These are phyloP conservation scores for Lactuca saligna DNA, from an alignment of 129 eudicot species.

Conservation along the genomic window DNA sequence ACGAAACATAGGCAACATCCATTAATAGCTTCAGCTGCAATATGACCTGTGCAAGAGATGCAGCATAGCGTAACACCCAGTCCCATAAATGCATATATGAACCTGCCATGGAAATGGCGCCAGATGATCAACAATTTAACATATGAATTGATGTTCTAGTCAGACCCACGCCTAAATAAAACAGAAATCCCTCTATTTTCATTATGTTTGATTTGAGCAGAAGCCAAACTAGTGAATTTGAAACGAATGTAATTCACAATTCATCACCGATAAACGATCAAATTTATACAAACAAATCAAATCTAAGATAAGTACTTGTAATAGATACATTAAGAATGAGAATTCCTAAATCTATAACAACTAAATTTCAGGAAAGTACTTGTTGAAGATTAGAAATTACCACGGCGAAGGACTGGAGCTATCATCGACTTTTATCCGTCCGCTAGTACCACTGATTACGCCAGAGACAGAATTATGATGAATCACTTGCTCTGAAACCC, in stretches of 20 bases:
- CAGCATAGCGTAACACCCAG: conserved; percentile 58
- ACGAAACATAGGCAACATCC: conserved; percentile 86
- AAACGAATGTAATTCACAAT: background rate
- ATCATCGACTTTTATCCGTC: background rate
- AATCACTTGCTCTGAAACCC: conserved; percentile 23
- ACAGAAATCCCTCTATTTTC: background rate
- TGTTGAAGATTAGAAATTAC: conserved; percentile 14
- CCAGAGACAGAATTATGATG: conserved; percentile 5
- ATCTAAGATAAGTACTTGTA: background rate
- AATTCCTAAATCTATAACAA: background rate
- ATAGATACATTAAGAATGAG: background rate
- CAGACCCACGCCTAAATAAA: background rate
- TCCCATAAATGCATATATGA: conserved; percentile 80
- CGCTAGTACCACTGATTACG: background rate
- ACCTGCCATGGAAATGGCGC: conserved; percentile 48
- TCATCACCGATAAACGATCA: background rate
- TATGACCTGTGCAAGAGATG: conserved; percentile 68
- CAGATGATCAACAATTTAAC: conserved; percentile 11
- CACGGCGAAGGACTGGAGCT: conserved; percentile 17
- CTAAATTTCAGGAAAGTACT: background rate
- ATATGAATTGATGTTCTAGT: conserved; percentile 3
- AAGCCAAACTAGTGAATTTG: background rate
- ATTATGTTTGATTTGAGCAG: background rate
- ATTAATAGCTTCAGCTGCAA: conserved; percentile 77
- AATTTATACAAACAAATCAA: background rate